These are phyloP conservation scores for Colletotrichum limetticola DNA, from an alignment of 2,329 filamentous ascomycete genomes.

Conservation along the genomic window DNA sequence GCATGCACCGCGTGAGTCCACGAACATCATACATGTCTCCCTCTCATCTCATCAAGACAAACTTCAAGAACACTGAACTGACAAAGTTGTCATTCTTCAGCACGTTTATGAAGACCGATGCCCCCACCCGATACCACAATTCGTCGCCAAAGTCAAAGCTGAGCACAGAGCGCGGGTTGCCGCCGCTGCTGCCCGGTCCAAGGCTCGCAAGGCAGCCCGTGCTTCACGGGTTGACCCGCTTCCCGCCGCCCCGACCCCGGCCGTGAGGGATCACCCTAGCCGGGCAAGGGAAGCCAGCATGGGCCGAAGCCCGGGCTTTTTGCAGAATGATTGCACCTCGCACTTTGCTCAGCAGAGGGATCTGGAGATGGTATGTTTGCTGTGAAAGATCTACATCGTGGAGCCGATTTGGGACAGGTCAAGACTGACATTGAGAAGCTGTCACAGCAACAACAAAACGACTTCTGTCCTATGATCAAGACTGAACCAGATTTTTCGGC, in stretches of 20 bases:
- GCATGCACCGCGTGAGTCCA: constrained; percentile 20
- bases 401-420: background rate
- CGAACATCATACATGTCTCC: no score
- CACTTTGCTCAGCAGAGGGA: background rate
- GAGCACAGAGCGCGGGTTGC: constrained; percentile 17
- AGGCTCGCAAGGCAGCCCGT: background rate
- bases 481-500: background rate
- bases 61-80: background rate
- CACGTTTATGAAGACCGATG: constrained; percentile 22
- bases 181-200: constrained; percentile 16
- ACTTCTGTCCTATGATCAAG: background rate
- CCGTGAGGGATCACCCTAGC: background rate
- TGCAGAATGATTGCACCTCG: background rate
- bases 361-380: background rate
- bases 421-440: background rate
- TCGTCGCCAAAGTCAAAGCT: constrained; percentile 17
- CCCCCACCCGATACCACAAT: constrained; percentile 13
- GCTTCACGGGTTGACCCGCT: constrained; percentile 14
- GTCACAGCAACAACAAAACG: background rate
- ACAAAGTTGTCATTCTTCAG: background rate
- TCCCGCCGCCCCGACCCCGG: background rate
- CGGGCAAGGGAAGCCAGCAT: background rate
- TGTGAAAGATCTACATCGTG: background rate
- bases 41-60: background rate
- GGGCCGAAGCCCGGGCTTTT: background rate